A percentile compares a stretch with the other conserved stretches of the same genome.
phyloP scores from a whole-genome alignment of 345 rosid genomes.

The Corchorus olitorius region DNA sequence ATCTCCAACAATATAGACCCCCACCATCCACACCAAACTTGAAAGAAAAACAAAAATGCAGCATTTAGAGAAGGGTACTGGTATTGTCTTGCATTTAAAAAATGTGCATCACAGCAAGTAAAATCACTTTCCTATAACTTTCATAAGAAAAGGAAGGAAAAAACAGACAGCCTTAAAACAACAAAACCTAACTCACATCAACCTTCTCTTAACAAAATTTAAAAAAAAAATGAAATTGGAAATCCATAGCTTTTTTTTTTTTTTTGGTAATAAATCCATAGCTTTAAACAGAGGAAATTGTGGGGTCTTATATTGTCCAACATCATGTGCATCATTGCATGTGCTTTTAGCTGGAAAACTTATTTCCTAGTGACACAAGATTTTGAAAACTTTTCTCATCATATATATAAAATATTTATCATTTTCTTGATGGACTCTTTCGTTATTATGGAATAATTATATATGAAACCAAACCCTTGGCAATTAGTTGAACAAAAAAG shows the following conservation, averaged over 20 bases:
- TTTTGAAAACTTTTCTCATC: neutral
- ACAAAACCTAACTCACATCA: neutral
- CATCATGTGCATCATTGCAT: slow-evolving; percentile 14
- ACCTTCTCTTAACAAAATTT: neutral
- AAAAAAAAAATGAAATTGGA: neutral
- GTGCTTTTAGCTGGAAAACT: slow-evolving; percentile 11
- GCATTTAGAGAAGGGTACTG: neutral
- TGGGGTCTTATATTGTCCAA: neutral
- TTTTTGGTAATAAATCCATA: too few relatives aligned
- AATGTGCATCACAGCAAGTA: neutral
- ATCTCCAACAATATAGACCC: neutral
- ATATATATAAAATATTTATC: neutral
- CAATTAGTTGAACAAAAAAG: slow-evolving; percentile 6
- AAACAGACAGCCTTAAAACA: neutral
- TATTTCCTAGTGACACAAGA: neutral
- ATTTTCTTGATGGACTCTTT: neutral
- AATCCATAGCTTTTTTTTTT: neutral
- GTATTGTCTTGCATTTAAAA: neutral
- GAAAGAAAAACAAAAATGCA: neutral
- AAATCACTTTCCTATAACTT: neutral
- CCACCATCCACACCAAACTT: neutral
- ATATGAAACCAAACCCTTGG: slow-evolving; percentile 1
- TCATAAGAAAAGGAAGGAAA: neutral
- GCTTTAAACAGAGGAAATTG: neutral
- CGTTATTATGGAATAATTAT: too few relatives aligned